Conservation (phyloP, 2,329 filamentous ascomycete genomes). For the Volutella citrinella region DNA sequence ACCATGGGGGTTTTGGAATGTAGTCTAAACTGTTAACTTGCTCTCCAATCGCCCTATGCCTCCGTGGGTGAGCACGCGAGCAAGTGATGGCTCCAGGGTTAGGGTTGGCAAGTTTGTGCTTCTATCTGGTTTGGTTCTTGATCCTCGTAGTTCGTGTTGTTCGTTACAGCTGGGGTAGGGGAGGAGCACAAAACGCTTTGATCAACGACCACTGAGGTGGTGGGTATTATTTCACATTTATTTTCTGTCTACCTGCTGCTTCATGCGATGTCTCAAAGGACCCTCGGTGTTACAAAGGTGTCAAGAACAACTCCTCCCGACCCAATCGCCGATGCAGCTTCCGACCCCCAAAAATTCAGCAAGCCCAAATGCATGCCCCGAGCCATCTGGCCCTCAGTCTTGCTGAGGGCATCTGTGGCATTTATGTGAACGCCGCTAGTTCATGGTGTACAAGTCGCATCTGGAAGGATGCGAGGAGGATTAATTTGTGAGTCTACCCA, state of each 20-base stretch:
- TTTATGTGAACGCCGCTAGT: slow-evolving; percentile 39
- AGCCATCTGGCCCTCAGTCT: slow-evolving; percentile 21
- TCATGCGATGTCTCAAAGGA: slow-evolving; percentile 17
- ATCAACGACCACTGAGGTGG: no score
- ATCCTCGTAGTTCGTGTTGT: no score
- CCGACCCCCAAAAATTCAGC: slow-evolving; percentile 26
- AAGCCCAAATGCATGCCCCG: slow-evolving; percentile 29
- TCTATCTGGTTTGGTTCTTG: no score
- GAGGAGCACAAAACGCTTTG: no score
- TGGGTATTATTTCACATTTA: slow-evolving; percentile 26
- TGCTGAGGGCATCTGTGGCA: slow-evolving; percentile 23
- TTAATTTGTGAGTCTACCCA: slow-evolving; percentile 22
- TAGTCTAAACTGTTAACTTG: no score
- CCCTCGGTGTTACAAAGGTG: slow-evolving; percentile 26
- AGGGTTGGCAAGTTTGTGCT: no score
- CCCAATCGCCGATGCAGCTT: slow-evolving; percentile 24
- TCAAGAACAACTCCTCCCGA: slow-evolving; percentile 24
- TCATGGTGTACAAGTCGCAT: slow-evolving; percentile 38
- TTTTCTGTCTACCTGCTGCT: slow-evolving; percentile 21
- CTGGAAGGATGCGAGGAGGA: slow-evolving; percentile 27
- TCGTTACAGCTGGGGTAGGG: no score
- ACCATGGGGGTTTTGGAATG: no score
- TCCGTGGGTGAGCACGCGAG: slow-evolving; percentile 13
- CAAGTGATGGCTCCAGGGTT: background rate
- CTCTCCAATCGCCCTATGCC: no score